A percentile compares a stretch with the other conserved stretches of the same genome.
phyloP scores from a whole-genome alignment of 495 filamentous ascomycete genomes.

The Halenospora varia region DNA sequence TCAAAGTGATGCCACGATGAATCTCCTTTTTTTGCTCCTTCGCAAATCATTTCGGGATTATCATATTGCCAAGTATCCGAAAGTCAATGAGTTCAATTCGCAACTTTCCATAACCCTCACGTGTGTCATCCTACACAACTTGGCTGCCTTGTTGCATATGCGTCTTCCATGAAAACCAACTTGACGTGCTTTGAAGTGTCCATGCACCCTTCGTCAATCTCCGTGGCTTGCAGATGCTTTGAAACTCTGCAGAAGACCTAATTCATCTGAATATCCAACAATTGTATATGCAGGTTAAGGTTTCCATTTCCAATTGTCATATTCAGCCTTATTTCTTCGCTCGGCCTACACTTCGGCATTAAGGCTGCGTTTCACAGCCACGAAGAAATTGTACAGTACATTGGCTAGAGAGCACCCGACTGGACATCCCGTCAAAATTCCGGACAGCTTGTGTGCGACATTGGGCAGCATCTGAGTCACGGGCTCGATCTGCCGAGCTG shows the following conservation, averaged over 20 bases:
- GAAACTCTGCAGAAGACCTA: not conserved
- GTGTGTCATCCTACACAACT: not conserved
- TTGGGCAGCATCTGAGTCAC: conserved; percentile 4
- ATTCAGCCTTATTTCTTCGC: too few relatives aligned
- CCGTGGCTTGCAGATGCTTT: not conserved
- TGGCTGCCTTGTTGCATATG: not conserved
- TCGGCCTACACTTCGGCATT: not conserved
- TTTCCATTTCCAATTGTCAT: not conserved
- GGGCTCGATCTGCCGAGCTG: not conserved
- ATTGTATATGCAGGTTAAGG: too few relatives aligned
- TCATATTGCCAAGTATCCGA: too few relatives aligned
- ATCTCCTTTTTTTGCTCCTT: not conserved
- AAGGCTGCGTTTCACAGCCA: conserved; percentile 7
- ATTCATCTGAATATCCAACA: not conserved
- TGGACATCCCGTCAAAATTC: too few relatives aligned
- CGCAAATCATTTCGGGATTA: too few relatives aligned
- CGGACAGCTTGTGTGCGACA: not conserved
- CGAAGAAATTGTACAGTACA: conserved; percentile 1
- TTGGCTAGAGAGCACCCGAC: not conserved
- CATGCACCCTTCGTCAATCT: conserved; percentile 12
- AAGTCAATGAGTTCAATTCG: too few relatives aligned
- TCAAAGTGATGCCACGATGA: not conserved
- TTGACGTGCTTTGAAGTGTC: not conserved
- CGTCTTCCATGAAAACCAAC: not conserved
- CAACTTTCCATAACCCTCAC: not conserved